Base-by-base conservation (phyloP, 164 flowering plant genomes). In the Piper longum region DNA sequence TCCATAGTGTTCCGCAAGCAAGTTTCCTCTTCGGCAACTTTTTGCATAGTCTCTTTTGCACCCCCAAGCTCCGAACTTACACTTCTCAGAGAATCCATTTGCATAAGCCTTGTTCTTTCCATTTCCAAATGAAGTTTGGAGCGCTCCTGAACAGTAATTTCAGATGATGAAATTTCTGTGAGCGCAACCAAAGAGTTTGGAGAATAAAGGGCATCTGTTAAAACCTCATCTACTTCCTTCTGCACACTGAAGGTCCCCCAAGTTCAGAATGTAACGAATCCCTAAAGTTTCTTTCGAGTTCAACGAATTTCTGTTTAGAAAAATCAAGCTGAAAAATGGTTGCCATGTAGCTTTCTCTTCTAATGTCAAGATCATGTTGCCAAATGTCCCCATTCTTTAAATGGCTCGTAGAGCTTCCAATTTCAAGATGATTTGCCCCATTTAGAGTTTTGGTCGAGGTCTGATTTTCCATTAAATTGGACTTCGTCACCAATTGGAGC, bases 21-120 rank as follows among this genome's bases (percentile, higher is more conserved):
- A 73, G 57, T 81, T 70, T 84, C 91, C 75, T 91, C 97, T 73
- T 87, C 96, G 17, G 80, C 88, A 0, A 88, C 82, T 71, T 82
- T 91, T 18, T 82, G 88, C 58, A 95, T 69, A 12, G 85, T 75
- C 54, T 74, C 87, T 73, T 88, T 90, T 41, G 96, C 95, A 80
- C 66, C 87, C 71, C 85, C 88, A 57, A 93, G 81, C 71, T 88
- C 89, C 12, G 69, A 72, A 11, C 91, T 83, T 43, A 87, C 82
- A 61, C 55, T 74, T 74, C 40, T 77, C 57, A 83, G 83, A 62
- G 88, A 78, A 62, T 85, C 91, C 57, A 91, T 58, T 69, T 90
- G 92, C 52, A 82, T 78, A 71, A 83, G 79, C 71, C 72, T 81
- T 0, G 75, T 79, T 74, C 64, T 77, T 59, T 81, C 84, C 71